Base-by-base conservation (phyloP, 2,329 filamentous ascomycete genomes). In the Fusarium secorum region DNA sequence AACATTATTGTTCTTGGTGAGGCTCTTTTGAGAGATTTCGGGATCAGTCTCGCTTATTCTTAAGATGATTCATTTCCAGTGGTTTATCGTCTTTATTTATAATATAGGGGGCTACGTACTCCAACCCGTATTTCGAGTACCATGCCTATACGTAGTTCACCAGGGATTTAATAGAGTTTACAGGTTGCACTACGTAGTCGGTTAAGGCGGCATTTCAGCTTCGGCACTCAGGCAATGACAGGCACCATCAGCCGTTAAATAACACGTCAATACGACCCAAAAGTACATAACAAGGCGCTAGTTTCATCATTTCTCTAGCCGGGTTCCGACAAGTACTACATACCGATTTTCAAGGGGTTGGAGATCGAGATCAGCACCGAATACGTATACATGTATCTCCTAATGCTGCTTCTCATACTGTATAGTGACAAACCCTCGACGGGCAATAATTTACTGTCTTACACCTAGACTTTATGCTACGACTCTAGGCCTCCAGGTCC, bases 401-500 rank as follows among this genome's bases (percentile, higher is more conserved):
- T 15, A 8, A 5, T 15, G 44, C 13, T 28, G 3, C 14, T 11
- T 15, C 18, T 24, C 7, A 4, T 11, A 24, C 7, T 3, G 4
- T 17, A 7, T 9, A 17, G 9, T 17, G 0, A 5, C 7, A 8
- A 38, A n/a, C 20, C 7, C 13, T 7, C 4, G 17, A 22, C 11
- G 11, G 7, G n/a, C 7, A 44, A 24, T 24, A 4, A 7, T 15
- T 22, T 5, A 22, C 13, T 6, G 5, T 22, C 20, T 22, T 5
- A 41, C 15, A 14, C 9, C 39, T 18, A 18, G 11, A 15, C 15
- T 17, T 11, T 42, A 3, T 11, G 6, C 0, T 18, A 3, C 11
- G 7, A 4, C 11, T 18, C 1, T 6, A 4, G 7, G 11, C 2
- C 11, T 11, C 17, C 4, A 13, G 2, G 17, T n/a, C n/a, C n/a